These are phyloP conservation scores for Aspergillus unguis DNA, from an alignment of 2,329 filamentous ascomycete species.

Conservation along the genomic window DNA sequence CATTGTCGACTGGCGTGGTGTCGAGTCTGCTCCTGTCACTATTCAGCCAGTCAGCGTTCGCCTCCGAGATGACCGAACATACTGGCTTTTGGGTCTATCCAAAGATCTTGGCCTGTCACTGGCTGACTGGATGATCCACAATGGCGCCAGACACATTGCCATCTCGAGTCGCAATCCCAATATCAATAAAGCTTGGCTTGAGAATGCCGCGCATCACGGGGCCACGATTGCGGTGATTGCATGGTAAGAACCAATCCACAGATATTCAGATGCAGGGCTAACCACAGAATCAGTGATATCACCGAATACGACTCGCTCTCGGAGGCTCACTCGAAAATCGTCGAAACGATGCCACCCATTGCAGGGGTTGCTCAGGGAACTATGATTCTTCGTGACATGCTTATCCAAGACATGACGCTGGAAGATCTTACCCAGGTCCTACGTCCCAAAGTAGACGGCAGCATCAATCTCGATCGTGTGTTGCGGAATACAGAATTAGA, in stretches of 20 bases:
- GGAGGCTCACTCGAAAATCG: neutral
- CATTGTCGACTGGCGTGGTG: no score
- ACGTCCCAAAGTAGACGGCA: slow-evolving; percentile 16
- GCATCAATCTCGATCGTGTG: slow-evolving; percentile 23
- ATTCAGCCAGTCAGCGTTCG: no score
- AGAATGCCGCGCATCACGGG: neutral
- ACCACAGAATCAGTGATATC: neutral
- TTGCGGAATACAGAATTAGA: slow-evolving; percentile 1
- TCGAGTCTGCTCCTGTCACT: no score
- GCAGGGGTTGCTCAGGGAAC: slow-evolving; percentile 14
- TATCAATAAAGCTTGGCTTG: neutral
- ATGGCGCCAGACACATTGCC: slow-evolving; percentile 1
- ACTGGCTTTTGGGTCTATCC: slow-evolving; percentile 1
- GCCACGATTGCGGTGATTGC: neutral
- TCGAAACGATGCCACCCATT: slow-evolving; percentile 6
- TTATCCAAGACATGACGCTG: slow-evolving; percentile 7
- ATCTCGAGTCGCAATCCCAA: slow-evolving; percentile 5
- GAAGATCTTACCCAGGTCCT: neutral
- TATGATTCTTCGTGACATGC: slow-evolving; percentile 13
- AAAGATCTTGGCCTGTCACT: slow-evolving; percentile 3
- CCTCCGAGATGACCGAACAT: neutral
- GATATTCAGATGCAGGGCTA: no score
- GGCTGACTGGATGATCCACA: neutral
- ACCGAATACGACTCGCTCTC: neutral
- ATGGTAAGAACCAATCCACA: no score